A percentile compares a stretch with the other conserved stretches of the same genome.
These are phyloP conservation scores for Globisporangium okanoganense DNA, from an alignment of 352 stramenopile species.

Conservation along the genomic window DNA sequence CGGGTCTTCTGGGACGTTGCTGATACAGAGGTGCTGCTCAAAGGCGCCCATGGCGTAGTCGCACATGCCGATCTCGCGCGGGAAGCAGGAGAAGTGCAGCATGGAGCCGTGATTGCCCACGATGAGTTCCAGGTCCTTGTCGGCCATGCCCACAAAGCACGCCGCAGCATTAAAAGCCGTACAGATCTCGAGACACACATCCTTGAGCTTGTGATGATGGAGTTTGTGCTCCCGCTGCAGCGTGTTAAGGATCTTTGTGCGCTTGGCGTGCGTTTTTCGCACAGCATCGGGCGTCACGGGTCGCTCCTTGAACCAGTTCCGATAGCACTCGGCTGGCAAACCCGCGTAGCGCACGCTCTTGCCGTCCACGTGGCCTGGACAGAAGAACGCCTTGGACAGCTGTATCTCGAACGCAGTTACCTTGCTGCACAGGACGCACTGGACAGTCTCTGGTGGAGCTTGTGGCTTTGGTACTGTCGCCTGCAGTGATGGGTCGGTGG, in stretches of 20 bases:
- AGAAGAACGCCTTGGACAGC: slow-evolving; percentile 21
- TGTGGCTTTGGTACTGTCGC: not conserved
- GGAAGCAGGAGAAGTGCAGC: slow-evolving; percentile 25
- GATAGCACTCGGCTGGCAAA: slow-evolving; percentile 16
- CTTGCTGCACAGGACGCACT: slow-evolving; percentile 20
- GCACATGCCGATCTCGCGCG: slow-evolving; percentile 28
- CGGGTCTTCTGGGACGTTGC: not conserved
- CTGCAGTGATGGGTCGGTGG: not conserved
- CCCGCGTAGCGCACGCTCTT: slow-evolving; percentile 20
- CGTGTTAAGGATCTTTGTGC: slow-evolving; percentile 13
- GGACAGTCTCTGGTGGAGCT: not conserved
- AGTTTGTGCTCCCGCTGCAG: slow-evolving; percentile 24
- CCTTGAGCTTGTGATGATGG: slow-evolving; percentile 21
- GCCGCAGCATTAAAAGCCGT: slow-evolving; percentile 1
- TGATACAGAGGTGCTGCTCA: slow-evolving; percentile 14
- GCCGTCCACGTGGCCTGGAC: slow-evolving; percentile 6
- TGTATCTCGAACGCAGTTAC: slow-evolving; percentile 15
- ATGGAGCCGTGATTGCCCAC: slow-evolving; percentile 20
- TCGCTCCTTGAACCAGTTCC: slow-evolving; percentile 19
- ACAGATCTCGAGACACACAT: slow-evolving; percentile 11
- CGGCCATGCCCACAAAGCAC: slow-evolving; percentile 20
- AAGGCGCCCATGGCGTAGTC: slow-evolving; percentile 18
- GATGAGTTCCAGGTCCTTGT: slow-evolving; percentile 21
- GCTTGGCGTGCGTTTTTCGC: slow-evolving; percentile 14
- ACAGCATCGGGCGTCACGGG: slow-evolving; percentile 1